phyloP scores from a whole-genome alignment of 768 basidiomycete genomes.

The Exidia glandulosa region DNA sequence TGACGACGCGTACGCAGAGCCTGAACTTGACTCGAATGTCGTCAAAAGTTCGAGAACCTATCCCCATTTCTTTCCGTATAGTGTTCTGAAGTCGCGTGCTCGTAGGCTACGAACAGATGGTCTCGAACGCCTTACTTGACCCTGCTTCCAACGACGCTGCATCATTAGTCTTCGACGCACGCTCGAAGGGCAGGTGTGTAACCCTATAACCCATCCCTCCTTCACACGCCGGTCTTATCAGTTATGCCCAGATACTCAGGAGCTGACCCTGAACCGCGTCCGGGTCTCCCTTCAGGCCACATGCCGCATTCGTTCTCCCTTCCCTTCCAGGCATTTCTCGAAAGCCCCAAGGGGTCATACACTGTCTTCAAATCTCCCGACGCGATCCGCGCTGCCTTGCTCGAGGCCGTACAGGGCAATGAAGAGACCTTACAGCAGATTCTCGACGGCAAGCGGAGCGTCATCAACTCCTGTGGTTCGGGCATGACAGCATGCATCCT shows the following conservation, averaged over 20 bases:
- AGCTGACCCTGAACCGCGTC: conserved; percentile 77
- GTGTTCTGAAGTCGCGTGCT: background rate
- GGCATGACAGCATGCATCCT: conserved; percentile 97
- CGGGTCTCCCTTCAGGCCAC: conserved; percentile 81
- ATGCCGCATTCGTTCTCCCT: conserved; percentile 80
- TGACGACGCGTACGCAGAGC: conserved; percentile 43
- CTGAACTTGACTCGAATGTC: conserved; percentile 36
- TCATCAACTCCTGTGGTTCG: conserved; percentile 81
- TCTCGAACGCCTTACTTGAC: conserved; percentile 49
- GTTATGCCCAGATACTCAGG: conserved; percentile 57
- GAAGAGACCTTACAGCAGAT: conserved; percentile 38
- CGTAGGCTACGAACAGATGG: conserved; percentile 72
- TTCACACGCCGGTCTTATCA: background rate
- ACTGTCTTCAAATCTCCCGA: conserved; percentile 42
- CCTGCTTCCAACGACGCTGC: conserved; percentile 32
- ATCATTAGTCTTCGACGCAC: conserved; percentile 80
- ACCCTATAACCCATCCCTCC: background rate
- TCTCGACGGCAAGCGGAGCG: conserved; percentile 44
- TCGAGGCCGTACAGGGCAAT: conserved; percentile 49
- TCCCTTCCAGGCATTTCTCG: conserved; percentile 70
- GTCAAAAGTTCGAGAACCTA: conserved; percentile 37
- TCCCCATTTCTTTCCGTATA: background rate
- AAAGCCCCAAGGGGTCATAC: conserved; percentile 23
- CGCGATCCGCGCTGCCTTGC: conserved; percentile 50
- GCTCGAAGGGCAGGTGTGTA: conserved; percentile 65